Conservation (phyloP, 305 asterid species). For the Caryopteris hybrid region DNA sequence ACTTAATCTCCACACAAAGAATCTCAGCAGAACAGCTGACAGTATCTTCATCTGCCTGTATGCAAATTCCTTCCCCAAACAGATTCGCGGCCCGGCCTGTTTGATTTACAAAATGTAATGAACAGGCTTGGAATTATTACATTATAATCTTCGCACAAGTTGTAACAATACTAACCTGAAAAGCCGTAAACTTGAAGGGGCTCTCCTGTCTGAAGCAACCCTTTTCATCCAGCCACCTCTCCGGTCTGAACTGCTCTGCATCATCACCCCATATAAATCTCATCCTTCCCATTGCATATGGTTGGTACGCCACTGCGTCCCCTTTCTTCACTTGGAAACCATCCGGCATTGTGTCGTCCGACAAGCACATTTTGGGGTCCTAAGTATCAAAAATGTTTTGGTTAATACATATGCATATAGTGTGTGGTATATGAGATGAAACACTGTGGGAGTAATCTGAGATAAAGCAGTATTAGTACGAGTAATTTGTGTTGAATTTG, state of each 20-base stretch:
- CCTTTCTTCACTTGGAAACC: constrained; percentile 64
- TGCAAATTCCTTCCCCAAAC: constrained; percentile 66
- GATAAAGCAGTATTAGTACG: too few species aligned
- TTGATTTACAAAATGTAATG: neutral
- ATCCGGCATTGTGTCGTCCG: constrained; percentile 61
- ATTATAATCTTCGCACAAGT: neutral
- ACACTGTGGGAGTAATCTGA: too few species aligned
- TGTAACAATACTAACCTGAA: constrained; percentile 48
- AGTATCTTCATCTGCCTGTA: constrained; percentile 68
- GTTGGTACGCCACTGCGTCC: constrained; percentile 49
- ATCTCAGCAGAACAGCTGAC: constrained; percentile 37
- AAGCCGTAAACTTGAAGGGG: constrained; percentile 78
- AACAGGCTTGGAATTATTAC: neutral
- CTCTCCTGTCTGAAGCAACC: constrained; percentile 51
- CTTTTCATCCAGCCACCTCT: constrained; percentile 63
- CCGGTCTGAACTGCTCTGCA: constrained; percentile 60
- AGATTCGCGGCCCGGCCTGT: constrained; percentile 61
- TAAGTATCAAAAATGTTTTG: too few species aligned
- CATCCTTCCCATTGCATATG: constrained; percentile 85
- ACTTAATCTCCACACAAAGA: constrained; percentile 39
- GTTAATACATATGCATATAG: neutral
- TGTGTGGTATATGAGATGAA: too few species aligned
- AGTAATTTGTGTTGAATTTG: too few species aligned
- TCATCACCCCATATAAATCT: constrained; percentile 68
- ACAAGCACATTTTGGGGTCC: constrained; percentile 58